phyloP scores from a whole-genome alignment of 768 basidiomycete species.

The Russula earlei region DNA sequence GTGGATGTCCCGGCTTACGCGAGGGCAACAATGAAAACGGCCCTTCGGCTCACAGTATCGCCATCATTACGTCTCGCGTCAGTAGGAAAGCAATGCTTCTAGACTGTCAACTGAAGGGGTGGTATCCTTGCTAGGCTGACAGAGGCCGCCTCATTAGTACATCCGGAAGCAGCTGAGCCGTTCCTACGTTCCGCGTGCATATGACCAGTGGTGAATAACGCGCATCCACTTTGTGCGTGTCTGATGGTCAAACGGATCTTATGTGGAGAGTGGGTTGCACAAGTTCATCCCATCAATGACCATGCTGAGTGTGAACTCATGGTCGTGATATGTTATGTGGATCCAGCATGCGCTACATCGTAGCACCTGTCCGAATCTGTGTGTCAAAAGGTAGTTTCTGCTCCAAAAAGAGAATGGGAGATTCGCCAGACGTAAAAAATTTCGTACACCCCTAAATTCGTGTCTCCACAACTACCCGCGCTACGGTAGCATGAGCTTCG shows the following conservation, averaged over 20 bases:
- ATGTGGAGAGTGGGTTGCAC: background rate
- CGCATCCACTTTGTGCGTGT: background rate
- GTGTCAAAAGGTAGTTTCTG: background rate
- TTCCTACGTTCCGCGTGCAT: background rate
- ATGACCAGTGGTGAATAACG: background rate
- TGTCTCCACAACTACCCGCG: background rate
- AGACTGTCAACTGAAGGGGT: background rate
- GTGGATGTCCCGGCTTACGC: background rate
- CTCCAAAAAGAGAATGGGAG: background rate
- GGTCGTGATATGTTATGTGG: background rate
- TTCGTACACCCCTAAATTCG: background rate
- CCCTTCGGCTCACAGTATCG: background rate
- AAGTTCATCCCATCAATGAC: no score
- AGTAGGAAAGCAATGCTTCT: background rate
- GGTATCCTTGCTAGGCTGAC: background rate
- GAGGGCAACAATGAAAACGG: background rate
- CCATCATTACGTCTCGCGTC: slow-evolving; percentile 9
- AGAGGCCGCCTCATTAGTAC: background rate
- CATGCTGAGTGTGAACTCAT: background rate
- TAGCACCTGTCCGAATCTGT: background rate
- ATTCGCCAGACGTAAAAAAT: background rate
- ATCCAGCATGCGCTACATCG: background rate
- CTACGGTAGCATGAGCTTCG: background rate
- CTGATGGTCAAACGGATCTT: background rate
- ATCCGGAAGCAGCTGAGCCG: background rate